Percentiles rank a stretch among this genome's conserved stretches.
phyloP scores from a whole-genome alignment of 768 basidiomycete species.

The Macrolepiota albuminosa region DNA sequence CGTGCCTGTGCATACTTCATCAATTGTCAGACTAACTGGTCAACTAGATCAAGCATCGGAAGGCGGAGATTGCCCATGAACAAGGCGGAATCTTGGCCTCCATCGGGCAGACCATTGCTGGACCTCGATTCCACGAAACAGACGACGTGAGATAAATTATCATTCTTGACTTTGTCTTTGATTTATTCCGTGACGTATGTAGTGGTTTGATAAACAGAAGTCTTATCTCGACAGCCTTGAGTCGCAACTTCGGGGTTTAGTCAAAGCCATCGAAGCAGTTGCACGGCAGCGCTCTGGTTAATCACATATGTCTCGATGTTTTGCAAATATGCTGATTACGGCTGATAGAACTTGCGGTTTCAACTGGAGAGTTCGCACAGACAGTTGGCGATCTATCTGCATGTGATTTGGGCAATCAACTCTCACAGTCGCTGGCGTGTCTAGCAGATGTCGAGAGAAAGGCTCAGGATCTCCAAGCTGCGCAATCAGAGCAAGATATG shows the following conservation, averaged over 20 bases:
- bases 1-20: neutral
- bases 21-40: neutral
- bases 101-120: slow-evolving; percentile 73
- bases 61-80: slow-evolving; percentile 71
- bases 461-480: slow-evolving; percentile 67
- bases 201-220: slow-evolving; percentile 94
- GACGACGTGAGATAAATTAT: slow-evolving; percentile 59
- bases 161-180: neutral
- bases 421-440: slow-evolving; percentile 64
- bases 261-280: slow-evolving; percentile 83
- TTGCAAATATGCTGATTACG: neutral
- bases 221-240: slow-evolving; percentile 86
- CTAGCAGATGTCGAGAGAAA: slow-evolving; percentile 73
- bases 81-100: slow-evolving; percentile 80
- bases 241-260: slow-evolving; percentile 78
- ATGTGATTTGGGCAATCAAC: slow-evolving; percentile 70
- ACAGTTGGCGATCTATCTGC: slow-evolving; percentile 63
- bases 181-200: neutral
- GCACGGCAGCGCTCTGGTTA: slow-evolving; percentile 75
- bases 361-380: slow-evolving; percentile 78
- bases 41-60: slow-evolving; percentile 80
- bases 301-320: neutral
- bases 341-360: slow-evolving; percentile 57
- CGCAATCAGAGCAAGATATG: slow-evolving; percentile 81
- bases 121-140: slow-evolving; percentile 81